Evolutionary conservation across 1,284 basidiomycete genomes (phyloP).

Genomic region (Sporisorium graminicola): DNA sequence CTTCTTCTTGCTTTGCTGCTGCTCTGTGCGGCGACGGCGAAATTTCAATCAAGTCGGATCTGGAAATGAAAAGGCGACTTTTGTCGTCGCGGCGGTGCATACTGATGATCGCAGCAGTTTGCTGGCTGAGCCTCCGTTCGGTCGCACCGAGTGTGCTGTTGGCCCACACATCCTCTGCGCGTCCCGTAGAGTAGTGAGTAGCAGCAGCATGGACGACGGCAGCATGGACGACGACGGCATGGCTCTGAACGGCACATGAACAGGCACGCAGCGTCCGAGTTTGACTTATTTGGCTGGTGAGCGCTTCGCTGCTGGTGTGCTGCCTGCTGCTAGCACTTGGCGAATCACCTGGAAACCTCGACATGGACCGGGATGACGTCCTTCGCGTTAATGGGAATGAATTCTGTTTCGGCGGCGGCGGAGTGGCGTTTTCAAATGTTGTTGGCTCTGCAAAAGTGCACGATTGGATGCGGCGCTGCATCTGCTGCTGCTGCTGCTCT

Average conservation of each 20-base stretch:
- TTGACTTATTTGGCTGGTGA: neutral
- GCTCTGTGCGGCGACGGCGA: too few species aligned
- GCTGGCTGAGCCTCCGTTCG: neutral
- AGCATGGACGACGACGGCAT: neutral
- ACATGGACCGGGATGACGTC: constrained; percentile 8
- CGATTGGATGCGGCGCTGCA: neutral
- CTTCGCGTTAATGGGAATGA: constrained; percentile 24
- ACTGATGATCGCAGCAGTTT: neutral
- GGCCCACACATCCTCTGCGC: neutral
- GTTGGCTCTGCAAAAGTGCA: constrained; percentile 2
- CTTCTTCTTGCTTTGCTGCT: too few species aligned
- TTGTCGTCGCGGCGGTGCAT: neutral
- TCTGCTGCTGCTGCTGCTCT: constrained; percentile 1
- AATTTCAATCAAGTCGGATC: neutral
- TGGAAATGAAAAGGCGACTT: constrained; percentile 1
- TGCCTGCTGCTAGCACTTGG: neutral
- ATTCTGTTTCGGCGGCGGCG: neutral
- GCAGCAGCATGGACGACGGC: too few species aligned
- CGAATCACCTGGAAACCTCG: neutral
- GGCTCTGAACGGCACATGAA: neutral
- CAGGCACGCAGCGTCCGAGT: neutral
- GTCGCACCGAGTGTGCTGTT: neutral
- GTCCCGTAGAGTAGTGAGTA: constrained; percentile 3
- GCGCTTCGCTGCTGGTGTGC: neutral
- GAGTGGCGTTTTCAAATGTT: neutral